Percentiles rank a stretch among this genome's conserved stretches.
Conservation (phyloP, 371 early-diverging fungal genomes). For the Blakeslea trispora region DNA sequence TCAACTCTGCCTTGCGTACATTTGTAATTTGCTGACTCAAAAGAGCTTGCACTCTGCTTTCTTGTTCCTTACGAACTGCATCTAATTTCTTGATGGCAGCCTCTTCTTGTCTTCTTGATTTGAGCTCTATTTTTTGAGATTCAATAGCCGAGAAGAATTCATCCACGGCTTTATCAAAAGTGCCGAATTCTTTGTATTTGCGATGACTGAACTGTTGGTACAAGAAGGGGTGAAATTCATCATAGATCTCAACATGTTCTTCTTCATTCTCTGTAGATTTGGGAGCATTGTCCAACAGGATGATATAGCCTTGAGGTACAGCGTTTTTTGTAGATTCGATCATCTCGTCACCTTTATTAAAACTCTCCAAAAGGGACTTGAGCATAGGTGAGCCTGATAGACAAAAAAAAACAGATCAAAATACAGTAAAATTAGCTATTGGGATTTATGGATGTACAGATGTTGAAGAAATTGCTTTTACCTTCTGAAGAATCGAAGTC, state of each 20-base stretch:
- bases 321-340: slow-evolving; percentile 51
- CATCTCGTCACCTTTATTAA: slow-evolving; percentile 59
- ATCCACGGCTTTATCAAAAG: slow-evolving; percentile 89
- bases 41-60: slow-evolving; percentile 74
- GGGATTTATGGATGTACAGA: too few species aligned
- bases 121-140: slow-evolving; percentile 76
- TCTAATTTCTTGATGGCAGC: slow-evolving; percentile 84
- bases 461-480: too few species aligned
- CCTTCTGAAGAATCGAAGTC: slow-evolving; percentile 58
- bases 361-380: slow-evolving; percentile 38
- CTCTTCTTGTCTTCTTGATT: slow-evolving; percentile 73
- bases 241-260: slow-evolving; percentile 65
- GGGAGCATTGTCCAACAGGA: slow-evolving; percentile 49
- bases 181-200: slow-evolving; percentile 59
- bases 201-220: slow-evolving; percentile 69
- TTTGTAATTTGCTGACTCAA: slow-evolving; percentile 67
- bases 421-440: too few species aligned
- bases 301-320: slow-evolving; percentile 61
- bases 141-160: slow-evolving; percentile 92
- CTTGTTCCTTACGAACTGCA: slow-evolving; percentile 78
- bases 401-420: too few species aligned
- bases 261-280: slow-evolving; percentile 32
- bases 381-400: slow-evolving; percentile 33
- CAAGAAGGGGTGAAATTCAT: slow-evolving; percentile 88
- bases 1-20: slow-evolving; percentile 74